Evolutionary conservation across 257 asterid genomes (phyloP).

Genomic region (Scutellaria minor): DNA sequence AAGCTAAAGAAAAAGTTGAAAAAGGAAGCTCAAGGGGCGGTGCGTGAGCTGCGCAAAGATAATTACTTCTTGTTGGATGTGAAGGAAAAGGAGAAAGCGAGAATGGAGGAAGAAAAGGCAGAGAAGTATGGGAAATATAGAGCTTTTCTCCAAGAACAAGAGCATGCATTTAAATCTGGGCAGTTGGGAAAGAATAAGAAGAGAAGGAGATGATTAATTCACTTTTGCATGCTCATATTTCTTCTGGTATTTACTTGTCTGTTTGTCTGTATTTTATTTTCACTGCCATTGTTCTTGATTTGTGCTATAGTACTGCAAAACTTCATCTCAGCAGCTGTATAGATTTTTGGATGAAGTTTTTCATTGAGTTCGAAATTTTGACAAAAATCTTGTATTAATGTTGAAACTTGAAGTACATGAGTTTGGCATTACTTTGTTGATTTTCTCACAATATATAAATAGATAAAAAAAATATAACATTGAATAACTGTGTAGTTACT

Average conservation of each 20-base stretch:
- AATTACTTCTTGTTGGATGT: slow-evolving; percentile 73
- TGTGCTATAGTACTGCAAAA: not conserved
- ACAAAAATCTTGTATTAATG: not conserved
- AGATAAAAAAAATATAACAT: too few species aligned
- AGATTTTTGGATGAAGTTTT: slow-evolving; percentile 28
- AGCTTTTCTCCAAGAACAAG: slow-evolving; percentile 97
- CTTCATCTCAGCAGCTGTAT: slow-evolving; percentile 29
- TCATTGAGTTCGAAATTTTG: slow-evolving; percentile 16
- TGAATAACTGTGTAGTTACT: too few species aligned
- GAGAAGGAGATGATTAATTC: slow-evolving; percentile 63
- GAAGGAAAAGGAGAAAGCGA: slow-evolving; percentile 63
- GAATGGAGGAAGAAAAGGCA: slow-evolving; percentile 62
- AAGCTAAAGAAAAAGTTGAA: slow-evolving; percentile 65
- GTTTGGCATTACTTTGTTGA: not conserved
- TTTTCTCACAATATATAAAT: not conserved
- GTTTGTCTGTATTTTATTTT: not conserved
- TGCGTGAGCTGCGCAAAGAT: slow-evolving; percentile 82
- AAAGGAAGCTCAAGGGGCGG: slow-evolving; percentile 78
- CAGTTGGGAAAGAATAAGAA: slow-evolving; percentile 81
- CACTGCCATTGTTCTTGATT: not conserved
- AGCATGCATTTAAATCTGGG: slow-evolving; percentile 90
- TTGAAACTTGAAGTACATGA: not conserved
- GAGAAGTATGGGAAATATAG: slow-evolving; percentile 66
- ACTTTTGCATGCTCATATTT: not conserved
- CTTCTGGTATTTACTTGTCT: not conserved